Evolutionary conservation across 768 basidiomycete genomes (phyloP).

Genomic region (Amanita jacksonii): DNA sequence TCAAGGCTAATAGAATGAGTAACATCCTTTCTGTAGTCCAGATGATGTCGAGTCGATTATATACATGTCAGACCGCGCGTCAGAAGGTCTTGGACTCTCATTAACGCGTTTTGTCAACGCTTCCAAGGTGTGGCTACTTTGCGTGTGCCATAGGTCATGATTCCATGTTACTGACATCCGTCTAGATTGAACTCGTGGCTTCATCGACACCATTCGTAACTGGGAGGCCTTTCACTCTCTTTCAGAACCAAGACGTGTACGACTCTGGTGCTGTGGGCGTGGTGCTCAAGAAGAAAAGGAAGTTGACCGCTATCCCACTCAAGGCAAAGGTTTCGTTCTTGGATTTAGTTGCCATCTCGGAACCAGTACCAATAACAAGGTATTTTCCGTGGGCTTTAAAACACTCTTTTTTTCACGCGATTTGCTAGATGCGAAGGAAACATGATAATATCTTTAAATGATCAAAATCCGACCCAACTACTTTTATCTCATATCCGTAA

Average conservation of each 20-base stretch:
- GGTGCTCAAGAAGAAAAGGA: constrained; percentile 24
- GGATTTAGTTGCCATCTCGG: constrained; percentile 35
- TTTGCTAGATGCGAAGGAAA: constrained; percentile 57
- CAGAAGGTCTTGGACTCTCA: constrained; percentile 42
- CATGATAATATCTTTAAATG: constrained; percentile 49
- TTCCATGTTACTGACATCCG: not conserved
- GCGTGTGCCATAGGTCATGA: no score
- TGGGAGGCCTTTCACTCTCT: constrained; percentile 63
- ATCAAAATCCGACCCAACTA: constrained; percentile 48
- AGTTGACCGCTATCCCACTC: constrained; percentile 1
- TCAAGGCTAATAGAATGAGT: not conserved
- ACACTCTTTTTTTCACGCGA: not conserved
- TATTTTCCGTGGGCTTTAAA: constrained; percentile 17
- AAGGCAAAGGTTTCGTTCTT: constrained; percentile 22
- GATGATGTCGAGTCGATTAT: constrained; percentile 29
- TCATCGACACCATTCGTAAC: constrained; percentile 76
- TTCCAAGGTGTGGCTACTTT: constrained; percentile 46
- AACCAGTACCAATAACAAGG: constrained; percentile 45
- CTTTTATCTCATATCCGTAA: constrained; percentile 45
- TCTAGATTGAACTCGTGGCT: constrained; percentile 56
- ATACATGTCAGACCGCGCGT: constrained; percentile 48
- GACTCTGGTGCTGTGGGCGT: constrained; percentile 66
- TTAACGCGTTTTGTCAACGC: constrained; percentile 34
- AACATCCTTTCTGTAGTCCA: constrained; percentile 15
- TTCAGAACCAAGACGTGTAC: constrained; percentile 43